phyloP scores from a whole-genome alignment of 768 basidiomycete genomes.

The Rhizopogon salebrosus region DNA sequence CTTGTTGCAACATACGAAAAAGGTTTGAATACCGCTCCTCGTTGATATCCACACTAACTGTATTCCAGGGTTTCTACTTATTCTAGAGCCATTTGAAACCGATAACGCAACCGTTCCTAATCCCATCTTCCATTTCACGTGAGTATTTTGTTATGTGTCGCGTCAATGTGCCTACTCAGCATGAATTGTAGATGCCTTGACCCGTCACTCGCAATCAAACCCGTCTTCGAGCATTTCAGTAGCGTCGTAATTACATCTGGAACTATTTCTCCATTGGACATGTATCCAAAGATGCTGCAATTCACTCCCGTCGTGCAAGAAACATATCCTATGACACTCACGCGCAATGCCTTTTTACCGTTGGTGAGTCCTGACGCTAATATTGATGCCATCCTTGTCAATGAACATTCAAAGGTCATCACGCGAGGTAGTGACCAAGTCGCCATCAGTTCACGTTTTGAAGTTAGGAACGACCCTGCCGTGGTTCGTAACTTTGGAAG shows the following conservation, averaged over 20 bases:
- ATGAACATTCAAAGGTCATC: conserved; percentile 61
- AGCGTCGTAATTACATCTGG: conserved; percentile 98
- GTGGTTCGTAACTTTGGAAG: conserved; percentile 99
- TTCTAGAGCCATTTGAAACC: conserved; percentile 97
- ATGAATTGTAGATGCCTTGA: conserved; percentile 75
- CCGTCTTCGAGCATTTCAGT: conserved; percentile 96
- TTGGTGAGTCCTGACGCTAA: conserved; percentile 48
- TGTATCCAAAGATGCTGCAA: conserved; percentile 99
- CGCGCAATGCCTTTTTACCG: conserved; percentile 93
- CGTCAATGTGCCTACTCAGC: conserved; percentile 6
- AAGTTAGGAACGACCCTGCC: conserved; percentile 97
- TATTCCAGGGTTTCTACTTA: conserved; percentile 81
- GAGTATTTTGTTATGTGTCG: conserved; percentile 15
- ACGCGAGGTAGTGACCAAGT: conserved; percentile 98
- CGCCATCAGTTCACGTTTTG: conserved; percentile 96
- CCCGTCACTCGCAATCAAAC: conserved; percentile 94
- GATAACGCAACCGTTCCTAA: conserved; percentile 98
- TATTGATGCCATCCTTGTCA: not conserved
- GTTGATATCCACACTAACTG: not conserved
- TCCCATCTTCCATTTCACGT: conserved; percentile 98
- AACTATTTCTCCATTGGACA: conserved; percentile 96
- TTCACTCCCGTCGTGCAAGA: conserved; percentile 97
- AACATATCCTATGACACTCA: conserved; percentile 96
- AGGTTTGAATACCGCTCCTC: conserved; percentile 41
- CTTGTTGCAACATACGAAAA: conserved; percentile 98